These are phyloP conservation scores for Fragilariopsis cylindrus DNA, from an alignment of 108 stramenopile genomes.

Conservation along the genomic window DNA sequence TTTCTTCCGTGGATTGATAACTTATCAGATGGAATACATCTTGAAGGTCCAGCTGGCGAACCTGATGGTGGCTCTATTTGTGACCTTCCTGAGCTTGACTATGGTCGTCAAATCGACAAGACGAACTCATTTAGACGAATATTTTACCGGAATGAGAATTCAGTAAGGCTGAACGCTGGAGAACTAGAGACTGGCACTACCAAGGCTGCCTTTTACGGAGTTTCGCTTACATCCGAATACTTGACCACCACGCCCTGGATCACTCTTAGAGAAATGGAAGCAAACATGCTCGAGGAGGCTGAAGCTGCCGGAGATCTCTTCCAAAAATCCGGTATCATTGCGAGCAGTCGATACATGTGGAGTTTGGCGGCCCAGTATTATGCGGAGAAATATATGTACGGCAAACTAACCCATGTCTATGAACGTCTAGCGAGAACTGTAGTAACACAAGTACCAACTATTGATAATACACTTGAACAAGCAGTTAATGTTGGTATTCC, in stretches of 20 bases:
- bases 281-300: slow-evolving; percentile 84
- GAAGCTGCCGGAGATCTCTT: slow-evolving; percentile 79
- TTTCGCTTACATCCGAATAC: slow-evolving; percentile 75
- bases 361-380: slow-evolving; percentile 77
- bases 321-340: slow-evolving; percentile 77
- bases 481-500: slow-evolving; percentile 64
- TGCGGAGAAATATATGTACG: slow-evolving; percentile 81
- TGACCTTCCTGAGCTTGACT: slow-evolving; percentile 49
- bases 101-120: slow-evolving; percentile 50
- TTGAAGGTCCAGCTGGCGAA: slow-evolving; percentile 55
- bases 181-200: slow-evolving; percentile 68
- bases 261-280: slow-evolving; percentile 71
- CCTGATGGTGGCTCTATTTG: slow-evolving; percentile 49
- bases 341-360: slow-evolving; percentile 79
- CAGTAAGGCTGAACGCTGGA: slow-evolving; percentile 59
- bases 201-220: slow-evolving; percentile 77
- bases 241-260: slow-evolving; percentile 66
- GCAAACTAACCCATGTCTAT: slow-evolving; percentile 67
- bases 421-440: slow-evolving; percentile 67
- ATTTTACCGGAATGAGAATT: slow-evolving; percentile 86
- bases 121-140: slow-evolving; percentile 74
- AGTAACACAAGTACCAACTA: slow-evolving; percentile 66
- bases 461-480: slow-evolving; percentile 69
- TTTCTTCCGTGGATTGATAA: slow-evolving; percentile 85
- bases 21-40: slow-evolving; percentile 56